Conservation (phyloP, 2,329 filamentous ascomycete genomes). For the Phaeophleospora eucalypticola region DNA sequence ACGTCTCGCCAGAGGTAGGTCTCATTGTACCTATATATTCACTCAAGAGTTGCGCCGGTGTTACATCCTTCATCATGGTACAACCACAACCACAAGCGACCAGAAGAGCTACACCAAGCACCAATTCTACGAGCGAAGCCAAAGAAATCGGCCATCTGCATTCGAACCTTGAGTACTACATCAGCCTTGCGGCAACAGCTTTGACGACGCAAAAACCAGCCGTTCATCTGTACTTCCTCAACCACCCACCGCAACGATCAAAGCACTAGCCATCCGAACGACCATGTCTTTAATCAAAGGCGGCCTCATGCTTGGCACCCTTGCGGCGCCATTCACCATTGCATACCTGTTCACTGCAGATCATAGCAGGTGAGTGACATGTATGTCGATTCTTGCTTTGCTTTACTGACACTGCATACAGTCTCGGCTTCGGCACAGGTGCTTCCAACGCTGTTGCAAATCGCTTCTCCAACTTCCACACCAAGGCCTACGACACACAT, state of each 20-base stretch:
- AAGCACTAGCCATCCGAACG: background rate
- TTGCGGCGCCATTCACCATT: background rate
- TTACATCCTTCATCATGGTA: background rate
- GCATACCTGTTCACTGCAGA: conserved; percentile 3
- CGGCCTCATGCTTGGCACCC: background rate
- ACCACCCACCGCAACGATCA: background rate
- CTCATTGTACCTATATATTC: background rate
- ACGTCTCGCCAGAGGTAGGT: too few species aligned
- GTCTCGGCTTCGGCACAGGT: background rate
- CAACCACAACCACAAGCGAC: background rate
- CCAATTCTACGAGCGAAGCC: background rate
- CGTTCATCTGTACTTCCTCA: conserved; percentile 3
- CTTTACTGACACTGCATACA: background rate
- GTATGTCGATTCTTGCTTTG: background rate
- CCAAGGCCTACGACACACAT: background rate
- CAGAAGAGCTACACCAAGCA: background rate
- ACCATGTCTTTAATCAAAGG: conserved; percentile 3
- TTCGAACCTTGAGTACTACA: conserved; percentile 1
- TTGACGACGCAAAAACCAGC: conserved; percentile 2
- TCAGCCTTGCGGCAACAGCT: background rate
- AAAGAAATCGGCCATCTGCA: background rate
- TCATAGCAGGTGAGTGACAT: background rate
- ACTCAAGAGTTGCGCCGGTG: too few species aligned
- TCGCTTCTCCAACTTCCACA: conserved; percentile 3
- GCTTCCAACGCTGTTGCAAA: background rate